Evolutionary conservation across 2,329 filamentous ascomycete species (phyloP).

Genomic region (Trichocomaceae sp.): DNA sequence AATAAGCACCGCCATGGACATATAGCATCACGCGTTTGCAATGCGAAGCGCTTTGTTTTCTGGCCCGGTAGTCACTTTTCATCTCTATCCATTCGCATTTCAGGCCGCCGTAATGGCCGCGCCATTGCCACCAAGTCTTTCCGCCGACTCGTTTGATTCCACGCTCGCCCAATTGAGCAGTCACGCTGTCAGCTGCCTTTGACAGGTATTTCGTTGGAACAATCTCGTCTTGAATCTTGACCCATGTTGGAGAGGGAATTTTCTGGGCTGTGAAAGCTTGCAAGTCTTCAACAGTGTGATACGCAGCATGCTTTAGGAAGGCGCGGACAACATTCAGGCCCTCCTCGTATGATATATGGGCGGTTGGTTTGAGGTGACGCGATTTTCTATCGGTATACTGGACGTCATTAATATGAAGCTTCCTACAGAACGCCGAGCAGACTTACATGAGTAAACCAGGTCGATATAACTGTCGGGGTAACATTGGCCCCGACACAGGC

Average conservation of each 20-base stretch:
- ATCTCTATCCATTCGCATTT: constrained; percentile 96
- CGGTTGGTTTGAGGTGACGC: constrained; percentile 71
- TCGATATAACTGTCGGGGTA: constrained; percentile 79
- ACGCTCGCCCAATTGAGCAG: constrained; percentile 67
- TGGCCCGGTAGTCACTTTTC: constrained; percentile 69
- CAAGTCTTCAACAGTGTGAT: constrained; percentile 86
- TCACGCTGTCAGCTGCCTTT: constrained; percentile 60
- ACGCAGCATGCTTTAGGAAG: constrained; percentile 77
- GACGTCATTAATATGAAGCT: constrained; percentile 10
- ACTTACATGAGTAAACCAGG: constrained; percentile 71
- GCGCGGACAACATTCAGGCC: constrained; percentile 79
- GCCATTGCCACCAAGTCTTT: constrained; percentile 84
- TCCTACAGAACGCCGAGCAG: background rate
- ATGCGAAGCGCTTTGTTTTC: constrained; percentile 55
- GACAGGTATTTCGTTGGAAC: constrained; percentile 60
- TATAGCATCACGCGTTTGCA: constrained; percentile 82
- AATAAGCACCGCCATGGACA: constrained; percentile 90
- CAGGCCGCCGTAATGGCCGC: constrained; percentile 57
- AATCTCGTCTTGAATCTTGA: constrained; percentile 64
- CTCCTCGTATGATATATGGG: constrained; percentile 90
- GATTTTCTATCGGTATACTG: constrained; percentile 78
- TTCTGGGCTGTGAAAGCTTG: constrained; percentile 88
- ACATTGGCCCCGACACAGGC: constrained; percentile 75
- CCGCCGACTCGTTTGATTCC: constrained; percentile 74
- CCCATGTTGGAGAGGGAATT: constrained; percentile 85